A percentile compares a stretch with the other conserved stretches of the same genome.
Conservation (phyloP, 371 early-diverging fungal species). For the Circinella minor region DNA sequence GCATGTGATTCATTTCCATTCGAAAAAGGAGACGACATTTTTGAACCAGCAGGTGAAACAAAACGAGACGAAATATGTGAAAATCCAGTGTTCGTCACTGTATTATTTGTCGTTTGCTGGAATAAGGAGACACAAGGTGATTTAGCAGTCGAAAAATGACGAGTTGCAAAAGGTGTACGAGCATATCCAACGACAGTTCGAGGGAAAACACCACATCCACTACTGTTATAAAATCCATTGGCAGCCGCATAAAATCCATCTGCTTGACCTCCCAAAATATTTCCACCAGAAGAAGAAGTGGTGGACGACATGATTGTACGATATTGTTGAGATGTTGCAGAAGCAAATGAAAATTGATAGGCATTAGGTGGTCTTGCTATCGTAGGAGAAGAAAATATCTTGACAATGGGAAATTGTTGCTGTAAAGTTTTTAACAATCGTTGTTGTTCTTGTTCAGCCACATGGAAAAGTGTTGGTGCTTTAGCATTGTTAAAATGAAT, state of each 20-base stretch:
- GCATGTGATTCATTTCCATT: constrained; percentile 10
- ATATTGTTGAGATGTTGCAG: constrained; percentile 16
- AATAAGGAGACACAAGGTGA: constrained; percentile 21
- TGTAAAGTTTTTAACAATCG: constrained; percentile 21
- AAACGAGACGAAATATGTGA: constrained; percentile 28
- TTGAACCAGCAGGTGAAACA: constrained; percentile 25
- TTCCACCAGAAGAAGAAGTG: not conserved
- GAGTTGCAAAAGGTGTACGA: constrained; percentile 20
- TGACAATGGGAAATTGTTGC: constrained; percentile 26
- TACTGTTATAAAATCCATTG: constrained; percentile 3
- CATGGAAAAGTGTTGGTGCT: constrained; percentile 17
- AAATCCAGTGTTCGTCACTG: constrained; percentile 14
- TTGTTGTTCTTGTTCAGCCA: constrained; percentile 18
- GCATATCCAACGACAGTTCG: constrained; percentile 21
- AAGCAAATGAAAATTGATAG: constrained; percentile 24
- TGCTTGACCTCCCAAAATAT: not conserved
- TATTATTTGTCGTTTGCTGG: constrained; percentile 13
- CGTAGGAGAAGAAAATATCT: constrained; percentile 24
- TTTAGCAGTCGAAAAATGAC: constrained; percentile 19
- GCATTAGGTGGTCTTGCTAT: constrained; percentile 8
- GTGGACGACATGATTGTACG: constrained; percentile 23
- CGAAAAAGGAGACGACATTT: constrained; percentile 17
- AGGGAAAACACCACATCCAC: constrained; percentile 16
- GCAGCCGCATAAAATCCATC: constrained; percentile 14
- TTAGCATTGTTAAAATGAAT: constrained; percentile 13